Conservation (phyloP, 345 rosid species). For the Nasturtium officinale region DNA sequence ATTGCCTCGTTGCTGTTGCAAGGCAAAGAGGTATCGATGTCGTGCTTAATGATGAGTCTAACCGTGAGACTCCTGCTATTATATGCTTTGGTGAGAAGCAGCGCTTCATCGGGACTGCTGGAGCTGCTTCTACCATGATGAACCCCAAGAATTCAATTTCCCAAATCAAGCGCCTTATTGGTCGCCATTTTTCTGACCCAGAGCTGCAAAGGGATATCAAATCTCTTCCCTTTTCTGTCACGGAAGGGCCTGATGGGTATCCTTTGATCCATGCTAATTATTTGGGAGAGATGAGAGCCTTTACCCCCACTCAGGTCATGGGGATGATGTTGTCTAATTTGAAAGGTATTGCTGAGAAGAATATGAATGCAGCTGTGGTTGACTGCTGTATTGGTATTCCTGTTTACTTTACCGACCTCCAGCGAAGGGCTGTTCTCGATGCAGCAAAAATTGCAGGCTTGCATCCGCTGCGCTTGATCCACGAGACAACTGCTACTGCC, state of each 20-base stretch:
- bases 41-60: constrained; percentile 96
- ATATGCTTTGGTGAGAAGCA: constrained; percentile 98
- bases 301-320: constrained; percentile 89
- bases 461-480: constrained; percentile 82
- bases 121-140: constrained; percentile 94
- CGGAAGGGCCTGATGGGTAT: constrained; percentile 86
- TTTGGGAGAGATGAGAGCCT: constrained; percentile 75
- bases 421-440: constrained; percentile 90
- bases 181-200: constrained; percentile 81
- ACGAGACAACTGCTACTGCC: constrained; percentile 94
- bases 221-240: constrained; percentile 67
- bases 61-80: constrained; percentile 94
- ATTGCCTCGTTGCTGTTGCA: constrained; percentile 93
- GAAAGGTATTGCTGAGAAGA: constrained; percentile 86
- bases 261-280: constrained; percentile 85
- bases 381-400: constrained; percentile 98
- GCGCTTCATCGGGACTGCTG: constrained; percentile 94
- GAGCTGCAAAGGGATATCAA: constrained; percentile 89
- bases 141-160: constrained; percentile 93
- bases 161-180: constrained; percentile 84
- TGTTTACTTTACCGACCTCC: constrained; percentile 85
- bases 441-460: constrained; percentile 94
- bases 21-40: constrained; percentile 99
- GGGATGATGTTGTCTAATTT: constrained; percentile 86
- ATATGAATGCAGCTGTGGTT: constrained; percentile 79